These are phyloP conservation scores for Leucocoprinus sp. DNA, from an alignment of 768 basidiomycete genomes.

Conservation along the genomic window DNA sequence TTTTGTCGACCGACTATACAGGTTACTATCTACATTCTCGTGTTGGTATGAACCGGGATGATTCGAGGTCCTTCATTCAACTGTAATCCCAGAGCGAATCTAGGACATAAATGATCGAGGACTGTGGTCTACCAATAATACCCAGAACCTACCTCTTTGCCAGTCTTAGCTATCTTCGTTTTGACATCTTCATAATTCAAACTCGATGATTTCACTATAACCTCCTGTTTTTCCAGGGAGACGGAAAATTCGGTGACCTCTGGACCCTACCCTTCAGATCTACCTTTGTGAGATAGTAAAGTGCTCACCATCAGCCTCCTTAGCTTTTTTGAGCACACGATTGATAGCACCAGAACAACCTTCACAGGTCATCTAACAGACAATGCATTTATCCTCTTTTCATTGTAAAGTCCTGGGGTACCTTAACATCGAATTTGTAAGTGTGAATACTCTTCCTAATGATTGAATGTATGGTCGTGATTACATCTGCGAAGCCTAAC, in stretches of 20 bases:
- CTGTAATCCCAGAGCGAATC: slow-evolving; percentile 38
- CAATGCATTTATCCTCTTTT: not conserved
- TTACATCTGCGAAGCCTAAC: not conserved
- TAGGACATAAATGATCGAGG: slow-evolving; percentile 3
- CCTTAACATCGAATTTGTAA: slow-evolving; percentile 85
- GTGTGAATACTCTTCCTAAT: slow-evolving; percentile 33
- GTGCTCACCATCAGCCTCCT: slow-evolving; percentile 30
- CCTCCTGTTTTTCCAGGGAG: slow-evolving; percentile 61
- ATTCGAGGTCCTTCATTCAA: slow-evolving; percentile 23
- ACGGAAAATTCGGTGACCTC: slow-evolving; percentile 55
- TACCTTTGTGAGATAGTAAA: not conserved
- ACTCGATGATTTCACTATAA: slow-evolving; percentile 55
- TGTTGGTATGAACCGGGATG: no score
- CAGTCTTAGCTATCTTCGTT: slow-evolving; percentile 82
- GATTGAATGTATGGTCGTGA: no score
- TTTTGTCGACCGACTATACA: no score
- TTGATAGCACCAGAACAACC: slow-evolving; percentile 82
- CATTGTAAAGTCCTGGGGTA: slow-evolving; percentile 18
- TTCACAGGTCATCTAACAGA: slow-evolving; percentile 68
- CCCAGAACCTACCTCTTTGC: slow-evolving; percentile 60
- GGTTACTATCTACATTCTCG: no score
- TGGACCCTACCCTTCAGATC: slow-evolving; percentile 17
- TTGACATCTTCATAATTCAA: slow-evolving; percentile 57
- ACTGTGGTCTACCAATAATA: not conserved
- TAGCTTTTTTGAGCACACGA: slow-evolving; percentile 65